Percentiles rank a stretch among this genome's conserved stretches.
Conservation (phyloP, 129 eudicot species). For the Mikania micrantha region DNA sequence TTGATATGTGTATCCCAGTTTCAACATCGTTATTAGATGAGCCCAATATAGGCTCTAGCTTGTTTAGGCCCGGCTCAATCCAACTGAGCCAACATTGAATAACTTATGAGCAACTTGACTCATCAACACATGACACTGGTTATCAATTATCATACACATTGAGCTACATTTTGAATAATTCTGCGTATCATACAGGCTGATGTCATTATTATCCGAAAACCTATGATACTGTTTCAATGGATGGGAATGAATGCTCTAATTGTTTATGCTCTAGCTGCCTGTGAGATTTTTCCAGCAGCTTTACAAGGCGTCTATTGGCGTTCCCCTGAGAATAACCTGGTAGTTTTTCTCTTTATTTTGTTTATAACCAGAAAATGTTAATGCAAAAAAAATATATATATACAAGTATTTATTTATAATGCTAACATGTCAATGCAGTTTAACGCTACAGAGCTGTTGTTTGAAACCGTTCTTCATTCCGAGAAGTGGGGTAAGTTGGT, state of each 20-base stretch:
- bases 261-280: constrained; percentile 86
- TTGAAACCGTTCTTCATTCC: constrained; percentile 50
- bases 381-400: not conserved
- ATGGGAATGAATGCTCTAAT: constrained; percentile 95
- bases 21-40: too few species aligned
- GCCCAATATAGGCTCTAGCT: too few species aligned
- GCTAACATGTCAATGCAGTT: constrained; percentile 46
- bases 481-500: constrained; percentile 67
- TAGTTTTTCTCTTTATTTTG: constrained; percentile 8
- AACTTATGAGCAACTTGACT: too few species aligned
- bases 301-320: constrained; percentile 83
- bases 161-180: not conserved
- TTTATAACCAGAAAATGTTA: not conserved
- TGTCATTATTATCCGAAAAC: constrained; percentile 48
- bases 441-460: constrained; percentile 34
- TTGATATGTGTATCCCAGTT: too few species aligned
- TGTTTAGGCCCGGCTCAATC: too few species aligned
- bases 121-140: too few species aligned
- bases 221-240: constrained; percentile 60
- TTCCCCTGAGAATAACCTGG: constrained; percentile 87
- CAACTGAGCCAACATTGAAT: too few species aligned
- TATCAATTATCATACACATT: not conserved
- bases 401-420: not conserved
- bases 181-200: constrained; percentile 56
- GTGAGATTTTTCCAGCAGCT: constrained; percentile 74